Percentiles rank a stretch among this genome's conserved stretches.
Conservation (phyloP, 768 basidiomycete species). For the Boletellus ananas region DNA sequence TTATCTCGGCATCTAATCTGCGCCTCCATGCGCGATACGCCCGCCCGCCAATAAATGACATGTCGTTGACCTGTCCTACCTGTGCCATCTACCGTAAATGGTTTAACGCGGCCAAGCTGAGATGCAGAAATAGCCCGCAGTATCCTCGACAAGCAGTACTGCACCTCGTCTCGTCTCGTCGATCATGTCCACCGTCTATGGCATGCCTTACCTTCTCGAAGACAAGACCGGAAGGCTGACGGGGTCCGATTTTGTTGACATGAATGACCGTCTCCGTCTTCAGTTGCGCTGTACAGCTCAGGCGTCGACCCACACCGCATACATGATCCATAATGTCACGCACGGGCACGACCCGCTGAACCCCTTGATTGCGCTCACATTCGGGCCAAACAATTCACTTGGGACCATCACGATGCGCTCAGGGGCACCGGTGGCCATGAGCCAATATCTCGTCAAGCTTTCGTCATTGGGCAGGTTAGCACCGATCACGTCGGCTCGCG, state of each 20-base stretch:
- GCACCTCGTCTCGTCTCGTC: neutral
- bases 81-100: slow-evolving; percentile 23
- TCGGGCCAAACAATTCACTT: slow-evolving; percentile 46
- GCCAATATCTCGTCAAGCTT: slow-evolving; percentile 45
- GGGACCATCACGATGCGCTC: slow-evolving; percentile 49
- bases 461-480: slow-evolving; percentile 41
- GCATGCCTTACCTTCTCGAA: slow-evolving; percentile 60
- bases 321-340: slow-evolving; percentile 48
- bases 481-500: slow-evolving; percentile 2
- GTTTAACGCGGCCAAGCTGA: slow-evolving; percentile 8
- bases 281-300: slow-evolving; percentile 46
- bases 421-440: slow-evolving; percentile 43
- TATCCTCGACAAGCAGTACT: neutral
- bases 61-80: slow-evolving; percentile 14
- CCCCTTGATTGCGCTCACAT: slow-evolving; percentile 49
- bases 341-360: slow-evolving; percentile 24
- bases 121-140: slow-evolving; percentile 25
- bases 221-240: slow-evolving; percentile 53
- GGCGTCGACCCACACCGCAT: slow-evolving; percentile 41
- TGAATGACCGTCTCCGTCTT: slow-evolving; percentile 57
- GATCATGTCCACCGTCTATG: slow-evolving; percentile 40
- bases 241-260: slow-evolving; percentile 58
- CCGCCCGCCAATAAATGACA: slow-evolving; percentile 18
- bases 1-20: slow-evolving; percentile 22
- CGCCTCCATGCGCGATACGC: slow-evolving; percentile 14